These are phyloP conservation scores for Phytomonas serpens DNA, from an alignment of 208 protist species.

Conservation along the genomic window DNA sequence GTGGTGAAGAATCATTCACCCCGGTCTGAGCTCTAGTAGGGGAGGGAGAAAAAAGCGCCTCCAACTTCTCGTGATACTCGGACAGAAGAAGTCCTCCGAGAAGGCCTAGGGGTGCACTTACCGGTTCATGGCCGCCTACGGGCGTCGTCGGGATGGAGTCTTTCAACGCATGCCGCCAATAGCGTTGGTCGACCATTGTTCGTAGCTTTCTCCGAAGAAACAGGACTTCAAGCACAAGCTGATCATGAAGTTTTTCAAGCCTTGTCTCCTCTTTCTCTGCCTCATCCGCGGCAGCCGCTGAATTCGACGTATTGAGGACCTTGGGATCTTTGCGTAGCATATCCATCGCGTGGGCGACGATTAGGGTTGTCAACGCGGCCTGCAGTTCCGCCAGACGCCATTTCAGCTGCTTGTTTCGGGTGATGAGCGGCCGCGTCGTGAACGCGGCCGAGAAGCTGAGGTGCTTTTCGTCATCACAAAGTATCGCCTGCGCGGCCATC, in stretches of 20 bases:
- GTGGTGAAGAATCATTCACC: background rate
- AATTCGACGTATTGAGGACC: background rate
- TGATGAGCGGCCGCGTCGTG: conserved; percentile 18
- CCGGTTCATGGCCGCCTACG: background rate
- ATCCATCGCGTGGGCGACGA: conserved; percentile 9
- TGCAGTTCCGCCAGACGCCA: conserved; percentile 20
- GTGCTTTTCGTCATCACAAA: conserved; percentile 17
- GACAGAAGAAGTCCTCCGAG: background rate
- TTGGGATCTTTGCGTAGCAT: background rate
- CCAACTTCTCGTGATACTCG: background rate
- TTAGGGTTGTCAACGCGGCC: conserved; percentile 9
- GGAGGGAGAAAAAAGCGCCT: background rate
- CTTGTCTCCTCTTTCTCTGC: background rate
- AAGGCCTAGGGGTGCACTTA: background rate
- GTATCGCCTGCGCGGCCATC: conserved; percentile 18
- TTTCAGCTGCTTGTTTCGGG: conserved; percentile 19
- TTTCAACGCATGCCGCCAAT: background rate
- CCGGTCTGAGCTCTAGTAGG: background rate
- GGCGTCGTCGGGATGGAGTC: background rate
- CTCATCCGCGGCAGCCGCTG: background rate
- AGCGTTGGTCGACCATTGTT: background rate
- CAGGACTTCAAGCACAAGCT: background rate
- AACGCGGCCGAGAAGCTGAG: conserved; percentile 17
- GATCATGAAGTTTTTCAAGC: background rate
- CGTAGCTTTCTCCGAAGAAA: background rate